Base-by-base conservation (phyloP, 1,284 basidiomycete genomes). In the Athelia sp. region DNA sequence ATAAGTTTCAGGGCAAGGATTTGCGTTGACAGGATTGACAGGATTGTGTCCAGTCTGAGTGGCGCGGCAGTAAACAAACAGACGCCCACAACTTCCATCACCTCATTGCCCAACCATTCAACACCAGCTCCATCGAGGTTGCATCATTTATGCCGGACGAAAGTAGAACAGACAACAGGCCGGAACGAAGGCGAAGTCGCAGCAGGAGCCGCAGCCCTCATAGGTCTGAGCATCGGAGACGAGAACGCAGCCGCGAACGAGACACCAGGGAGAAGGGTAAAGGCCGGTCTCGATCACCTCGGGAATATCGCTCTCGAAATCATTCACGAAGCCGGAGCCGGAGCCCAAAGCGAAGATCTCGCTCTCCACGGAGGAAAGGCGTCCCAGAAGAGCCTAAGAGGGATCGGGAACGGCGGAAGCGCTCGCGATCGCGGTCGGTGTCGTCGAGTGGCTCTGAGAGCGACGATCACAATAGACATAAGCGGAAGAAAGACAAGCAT, bases 401-500 rank as follows among this genome's bases (percentile, higher is more conserved):
- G 23, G 45, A 24, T 19, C 43, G 43, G 17, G 24, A 45, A 21
- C 17, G 29, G 29, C 24, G 32, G 14, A 46, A 29, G 29, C 45
- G 67, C 53, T 55, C 65, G 50, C 61, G 68, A 45, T 73, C 74
- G 42, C 64, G 71, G 43, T 74, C 73, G 32, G 65, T 69, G 3
- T 56, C 52, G 3, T 67, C 66, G 17, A 63, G 62, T 52, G 60
- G 60, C 21, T 68, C 70, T 43, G 68, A 68, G 48, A 60, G 64
- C 57, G 69, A 62, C 57, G 70, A 72, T 13, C 65, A 68, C 38
- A 73, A 65, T 58, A 67, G 66, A 46, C 68, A 66, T 26, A 75
- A 69, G 58, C 74, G 74, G 59, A 78, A 74, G 55, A 76, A 73
- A 63, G 61, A 75, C 58, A 65, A 70, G 64, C 62, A 74, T 58